These are phyloP conservation scores for Fonsecaea nubica DNA, from an alignment of 2,329 filamentous ascomycete genomes.

Conservation along the genomic window DNA sequence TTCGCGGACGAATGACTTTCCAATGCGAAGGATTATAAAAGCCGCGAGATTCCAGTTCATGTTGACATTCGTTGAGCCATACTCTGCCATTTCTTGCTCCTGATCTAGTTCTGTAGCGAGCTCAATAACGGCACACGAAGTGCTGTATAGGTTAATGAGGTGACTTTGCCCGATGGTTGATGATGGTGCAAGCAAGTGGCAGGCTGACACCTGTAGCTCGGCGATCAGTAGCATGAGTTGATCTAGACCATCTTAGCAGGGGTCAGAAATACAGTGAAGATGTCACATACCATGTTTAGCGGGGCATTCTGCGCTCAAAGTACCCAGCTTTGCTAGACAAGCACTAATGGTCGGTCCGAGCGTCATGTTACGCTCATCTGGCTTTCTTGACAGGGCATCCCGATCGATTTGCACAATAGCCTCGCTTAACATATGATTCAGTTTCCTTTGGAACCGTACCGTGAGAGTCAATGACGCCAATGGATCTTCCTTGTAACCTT, in stretches of 20 bases:
- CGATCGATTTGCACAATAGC: conserved; percentile 23
- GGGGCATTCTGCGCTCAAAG: conserved; percentile 17
- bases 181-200: conserved; percentile 20
- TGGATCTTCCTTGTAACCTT: conserved; percentile 24
- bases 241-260: conserved; percentile 9
- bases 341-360: conserved; percentile 19
- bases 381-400: conserved; percentile 25
- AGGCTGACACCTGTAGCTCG: conserved; percentile 23
- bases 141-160: conserved; percentile 11
- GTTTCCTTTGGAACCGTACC: conserved; percentile 25
- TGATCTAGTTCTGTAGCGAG: conserved; percentile 20
- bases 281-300: conserved; percentile 16
- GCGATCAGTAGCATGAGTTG: conserved; percentile 12
- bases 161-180: conserved; percentile 9
- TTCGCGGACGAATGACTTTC: conserved; percentile 16
- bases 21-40: conserved; percentile 25
- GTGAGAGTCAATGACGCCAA: conserved; percentile 9
- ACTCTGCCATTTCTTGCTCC: conserved; percentile 16
- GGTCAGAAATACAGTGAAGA: neutral
- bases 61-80: conserved; percentile 11
- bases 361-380: conserved; percentile 25
- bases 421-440: conserved; percentile 26
- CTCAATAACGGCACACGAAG: conserved; percentile 22
- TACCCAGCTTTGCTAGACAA: conserved; percentile 12
- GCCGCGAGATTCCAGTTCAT: conserved; percentile 23